phyloP scores from a whole-genome alignment of 768 basidiomycete genomes.

The Tricholoma saponaceum region DNA sequence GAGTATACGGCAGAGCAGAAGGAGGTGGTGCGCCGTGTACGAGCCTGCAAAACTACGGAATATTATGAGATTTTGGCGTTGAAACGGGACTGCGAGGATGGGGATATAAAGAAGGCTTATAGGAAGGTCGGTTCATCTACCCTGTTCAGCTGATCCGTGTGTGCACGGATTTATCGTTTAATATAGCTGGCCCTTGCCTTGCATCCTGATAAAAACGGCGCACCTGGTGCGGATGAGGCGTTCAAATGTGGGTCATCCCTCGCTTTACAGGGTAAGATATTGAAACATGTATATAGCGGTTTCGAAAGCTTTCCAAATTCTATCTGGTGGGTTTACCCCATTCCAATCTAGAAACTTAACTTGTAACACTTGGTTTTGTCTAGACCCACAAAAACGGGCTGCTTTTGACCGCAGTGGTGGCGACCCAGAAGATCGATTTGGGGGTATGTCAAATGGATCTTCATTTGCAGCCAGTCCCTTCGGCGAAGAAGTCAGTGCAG shows the following conservation, averaged over 20 bases:
- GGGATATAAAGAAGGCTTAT: slow-evolving; percentile 91
- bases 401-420: slow-evolving; percentile 78
- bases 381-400: slow-evolving; percentile 87
- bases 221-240: slow-evolving; percentile 97
- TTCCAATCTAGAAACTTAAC: not conserved
- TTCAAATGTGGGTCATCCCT: slow-evolving; percentile 76
- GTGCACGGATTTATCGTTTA: slow-evolving; percentile 3
- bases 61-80: slow-evolving; percentile 91
- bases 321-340: slow-evolving; percentile 54
- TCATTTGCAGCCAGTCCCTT: slow-evolving; percentile 50
- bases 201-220: slow-evolving; percentile 93
- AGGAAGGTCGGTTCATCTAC: slow-evolving; percentile 62
- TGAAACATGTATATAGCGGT: slow-evolving; percentile 60
- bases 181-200: slow-evolving; percentile 78
- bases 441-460: slow-evolving; percentile 59
- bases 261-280: slow-evolving; percentile 1
- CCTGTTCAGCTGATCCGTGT: not conserved
- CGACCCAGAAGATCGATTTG: slow-evolving; percentile 83
- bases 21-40: slow-evolving; percentile 80
- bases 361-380: slow-evolving; percentile 1
- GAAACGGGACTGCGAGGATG: slow-evolving; percentile 78
- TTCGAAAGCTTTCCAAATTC: slow-evolving; percentile 93
- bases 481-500: slow-evolving; percentile 64
- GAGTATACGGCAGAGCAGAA: slow-evolving; percentile 85
- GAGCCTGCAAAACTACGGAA: slow-evolving; percentile 79